Evolutionary conservation across 306 rosid genomes (phyloP).

Genomic region (Pterocarpus santalinus): DNA sequence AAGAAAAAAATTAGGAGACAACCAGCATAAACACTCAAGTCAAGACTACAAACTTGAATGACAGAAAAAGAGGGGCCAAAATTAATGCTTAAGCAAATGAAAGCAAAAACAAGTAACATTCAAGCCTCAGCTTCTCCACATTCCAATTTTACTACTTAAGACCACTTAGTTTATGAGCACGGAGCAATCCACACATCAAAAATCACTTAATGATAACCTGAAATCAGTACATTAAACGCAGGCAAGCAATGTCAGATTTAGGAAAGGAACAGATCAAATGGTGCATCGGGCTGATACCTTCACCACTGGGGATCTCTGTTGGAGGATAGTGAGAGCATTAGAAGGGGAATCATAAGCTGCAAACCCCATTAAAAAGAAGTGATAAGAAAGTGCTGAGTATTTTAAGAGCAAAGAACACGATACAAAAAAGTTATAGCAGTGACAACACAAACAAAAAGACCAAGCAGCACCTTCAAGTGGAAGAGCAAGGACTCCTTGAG

Average conservation of each 20-base stretch:
- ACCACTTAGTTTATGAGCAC: not conserved
- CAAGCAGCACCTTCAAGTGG: constrained; percentile 84
- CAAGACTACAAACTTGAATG: constrained; percentile 14
- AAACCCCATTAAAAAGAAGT: constrained; percentile 32
- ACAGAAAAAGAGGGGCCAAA: not conserved
- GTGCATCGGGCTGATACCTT: constrained; percentile 46
- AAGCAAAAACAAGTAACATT: not conserved
- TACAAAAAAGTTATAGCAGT: not conserved
- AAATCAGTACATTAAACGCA: constrained; percentile 7
- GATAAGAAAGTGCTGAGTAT: not conserved
- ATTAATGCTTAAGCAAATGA: not conserved
- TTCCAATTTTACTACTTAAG: not conserved
- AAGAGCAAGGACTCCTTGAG: constrained; percentile 85
- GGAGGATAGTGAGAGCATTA: constrained; percentile 68
- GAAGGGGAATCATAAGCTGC: constrained; percentile 84
- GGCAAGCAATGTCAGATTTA: constrained; percentile 18
- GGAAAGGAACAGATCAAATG: constrained; percentile 9
- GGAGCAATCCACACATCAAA: not conserved
- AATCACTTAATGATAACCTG: not conserved
- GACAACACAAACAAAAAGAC: constrained; percentile 15
- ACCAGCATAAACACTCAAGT: not conserved
- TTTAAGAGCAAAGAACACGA: constrained; percentile 12
- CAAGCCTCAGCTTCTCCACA: constrained; percentile 5
- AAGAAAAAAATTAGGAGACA: not conserved
- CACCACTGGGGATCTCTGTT: constrained; percentile 91